Base-by-base conservation (phyloP, 2,329 filamentous ascomycete genomes). In the Ilyonectria robusta region DNA sequence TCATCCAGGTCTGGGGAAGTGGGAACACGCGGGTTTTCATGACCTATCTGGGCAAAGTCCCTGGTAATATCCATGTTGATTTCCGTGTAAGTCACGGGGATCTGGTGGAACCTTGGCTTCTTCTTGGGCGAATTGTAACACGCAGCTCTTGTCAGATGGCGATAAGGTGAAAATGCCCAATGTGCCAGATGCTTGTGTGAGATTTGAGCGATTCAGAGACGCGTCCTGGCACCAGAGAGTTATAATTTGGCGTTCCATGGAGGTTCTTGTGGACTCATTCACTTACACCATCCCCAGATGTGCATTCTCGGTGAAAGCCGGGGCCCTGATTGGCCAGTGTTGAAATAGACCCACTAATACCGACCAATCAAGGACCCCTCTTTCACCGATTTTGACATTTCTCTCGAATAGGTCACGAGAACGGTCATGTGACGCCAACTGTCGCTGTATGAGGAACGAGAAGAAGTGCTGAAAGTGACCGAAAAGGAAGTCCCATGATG, bases 41-140 rank as follows among this genome's bases (percentile, higher is more conserved):
- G 78, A 69, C 77, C 77, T 76, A 78, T 77, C 73, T 75, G 76
- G 76, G 72, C 74, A 69, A 77, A 77, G 77, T 73, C 72, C 77
- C 78, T 78, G 75, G 72, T 62, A 71, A 66, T 74, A 80, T 78
- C 78, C 79, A 81, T 81, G 76, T 78, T 81, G 79, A 79, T 78
- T 74, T 78, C 75, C 76, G 79, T 81, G 76, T 81, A 81, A 81
- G 80, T 81, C 80, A 81, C 78, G 78, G 76, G 76, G 71, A 78
- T 77, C 77, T 80, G 79, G 80, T 82, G 80, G 80, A 81, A 82
- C 80, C 80, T 80, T 79, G 77, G 73, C 76, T 78, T 72, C 71
- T 71, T 76, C 70, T 66, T 72, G 75, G 78, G 75, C 78, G 78
- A 80, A 80, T 77, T 78, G 78, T 78, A 77, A 72, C 78, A 73